These are phyloP conservation scores for Globisporangium sylvaticum DNA, from an alignment of 352 stramenopile genomes.

Conservation along the genomic window DNA sequence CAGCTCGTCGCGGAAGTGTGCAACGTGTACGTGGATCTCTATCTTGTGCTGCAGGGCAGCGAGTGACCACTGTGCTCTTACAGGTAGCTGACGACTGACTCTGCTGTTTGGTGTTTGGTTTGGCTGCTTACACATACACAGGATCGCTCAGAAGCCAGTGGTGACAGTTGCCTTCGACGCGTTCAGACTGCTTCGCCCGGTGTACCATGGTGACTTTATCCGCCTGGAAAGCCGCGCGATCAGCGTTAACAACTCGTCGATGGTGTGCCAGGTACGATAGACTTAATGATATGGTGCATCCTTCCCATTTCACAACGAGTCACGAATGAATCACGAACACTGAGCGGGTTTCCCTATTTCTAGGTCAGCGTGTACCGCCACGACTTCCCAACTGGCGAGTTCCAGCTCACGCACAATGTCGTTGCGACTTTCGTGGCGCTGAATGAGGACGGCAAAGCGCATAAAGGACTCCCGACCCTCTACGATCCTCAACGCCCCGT, in stretches of 20 bases:
- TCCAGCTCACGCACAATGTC: conserved; percentile 42
- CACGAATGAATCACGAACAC: background rate
- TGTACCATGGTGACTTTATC: conserved; percentile 42
- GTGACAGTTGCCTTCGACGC: conserved; percentile 47
- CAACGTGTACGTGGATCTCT: conserved; percentile 9
- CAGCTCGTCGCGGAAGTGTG: conserved; percentile 33
- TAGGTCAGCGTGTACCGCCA: conserved; percentile 39
- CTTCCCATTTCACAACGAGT: background rate
- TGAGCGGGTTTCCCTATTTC: background rate
- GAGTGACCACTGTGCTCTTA: too few relatives aligned
- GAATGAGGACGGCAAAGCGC: conserved; percentile 18
- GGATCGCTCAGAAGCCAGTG: conserved; percentile 25
- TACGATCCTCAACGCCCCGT: conserved; percentile 20
- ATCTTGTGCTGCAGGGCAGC: too few relatives aligned
- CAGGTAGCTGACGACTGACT: background rate
- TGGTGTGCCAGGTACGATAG: conserved; percentile 29
- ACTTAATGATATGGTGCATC: background rate
- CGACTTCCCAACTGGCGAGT: conserved; percentile 28
- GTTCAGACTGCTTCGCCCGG: conserved; percentile 30
- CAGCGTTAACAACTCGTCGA: conserved; percentile 35
- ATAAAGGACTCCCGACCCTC: conserved; percentile 19
- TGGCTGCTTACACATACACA: background rate
- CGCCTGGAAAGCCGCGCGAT: conserved; percentile 35
- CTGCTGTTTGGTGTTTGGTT: background rate
- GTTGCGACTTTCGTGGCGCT: conserved; percentile 41